These are phyloP conservation scores for Calonectria pseudoreteaudii DNA, from an alignment of 2,329 filamentous ascomycete species.

Conservation along the genomic window DNA sequence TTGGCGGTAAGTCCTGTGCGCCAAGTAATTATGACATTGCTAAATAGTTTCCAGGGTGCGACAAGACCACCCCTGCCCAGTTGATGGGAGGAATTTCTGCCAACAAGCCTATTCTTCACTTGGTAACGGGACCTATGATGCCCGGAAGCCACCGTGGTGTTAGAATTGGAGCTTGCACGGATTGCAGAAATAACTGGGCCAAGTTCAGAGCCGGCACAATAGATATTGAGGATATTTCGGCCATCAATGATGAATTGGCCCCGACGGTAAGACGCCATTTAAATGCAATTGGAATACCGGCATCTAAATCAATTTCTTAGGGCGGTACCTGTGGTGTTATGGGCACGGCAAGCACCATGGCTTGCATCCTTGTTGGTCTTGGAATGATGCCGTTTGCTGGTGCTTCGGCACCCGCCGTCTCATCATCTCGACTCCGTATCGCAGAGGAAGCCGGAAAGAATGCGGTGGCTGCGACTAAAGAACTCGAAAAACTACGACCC, in stretches of 20 bases:
- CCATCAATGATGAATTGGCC: constrained; percentile 78
- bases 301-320: constrained; percentile 38
- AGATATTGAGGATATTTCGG: constrained; percentile 78
- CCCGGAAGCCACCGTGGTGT: constrained; percentile 74
- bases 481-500: constrained; percentile 75
- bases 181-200: constrained; percentile 81
- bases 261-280: constrained; percentile 66
- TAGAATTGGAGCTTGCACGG: constrained; percentile 78
- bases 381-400: constrained; percentile 84
- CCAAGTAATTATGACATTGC: background rate
- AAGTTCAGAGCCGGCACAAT: constrained; percentile 73
- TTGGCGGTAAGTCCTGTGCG: constrained; percentile 64
- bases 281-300: background rate
- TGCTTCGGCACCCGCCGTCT: constrained; percentile 82
- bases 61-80: constrained; percentile 80
- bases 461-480: constrained; percentile 75
- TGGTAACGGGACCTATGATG: constrained; percentile 82
- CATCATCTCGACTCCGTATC: constrained; percentile 82
- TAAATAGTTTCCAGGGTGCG: constrained; percentile 64
- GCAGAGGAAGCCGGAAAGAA: constrained; percentile 78
- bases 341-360: constrained; percentile 94
- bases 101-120: constrained; percentile 76
- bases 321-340: constrained; percentile 89
- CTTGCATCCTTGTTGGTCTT: constrained; percentile 83
- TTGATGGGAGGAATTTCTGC: constrained; percentile 82